Percentiles rank a stretch among this genome's conserved stretches.
Evolutionary conservation across 2,329 filamentous ascomycete species (phyloP).

Genomic region (Neurospora sp.): DNA sequence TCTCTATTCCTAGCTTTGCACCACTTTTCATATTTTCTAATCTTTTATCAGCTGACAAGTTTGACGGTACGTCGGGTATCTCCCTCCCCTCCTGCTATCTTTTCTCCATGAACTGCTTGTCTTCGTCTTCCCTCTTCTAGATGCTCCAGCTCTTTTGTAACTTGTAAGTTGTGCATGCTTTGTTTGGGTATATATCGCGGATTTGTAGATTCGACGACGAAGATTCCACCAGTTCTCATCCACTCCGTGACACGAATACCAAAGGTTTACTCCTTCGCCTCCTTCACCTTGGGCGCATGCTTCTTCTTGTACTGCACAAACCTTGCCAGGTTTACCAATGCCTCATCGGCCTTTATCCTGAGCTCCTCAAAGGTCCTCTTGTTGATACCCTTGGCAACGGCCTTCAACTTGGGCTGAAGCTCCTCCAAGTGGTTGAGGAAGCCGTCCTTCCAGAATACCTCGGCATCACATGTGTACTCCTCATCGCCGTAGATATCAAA

Average conservation of each 20-base stretch:
- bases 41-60: neutral
- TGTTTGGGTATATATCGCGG: neutral
- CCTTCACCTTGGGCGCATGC: conserved; percentile 28
- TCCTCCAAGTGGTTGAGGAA: conserved; percentile 51
- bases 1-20: neutral
- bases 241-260: neutral
- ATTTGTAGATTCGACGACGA: neutral
- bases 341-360: conserved; percentile 50
- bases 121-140: neutral
- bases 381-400: conserved; percentile 50
- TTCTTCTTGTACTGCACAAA: conserved; percentile 59
- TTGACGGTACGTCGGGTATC: neutral
- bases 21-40: neutral
- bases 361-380: conserved; percentile 48
- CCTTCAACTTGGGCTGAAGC: conserved; percentile 40
- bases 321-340: conserved; percentile 45
- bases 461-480: conserved; percentile 43
- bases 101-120: neutral
- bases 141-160: neutral
- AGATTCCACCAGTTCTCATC: neutral
- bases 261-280: neutral
- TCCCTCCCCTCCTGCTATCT: neutral
- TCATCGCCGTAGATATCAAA: conserved; percentile 60
- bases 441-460: conserved; percentile 54
- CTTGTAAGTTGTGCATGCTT: neutral